Percentiles rank a stretch among this genome's conserved stretches.
Evolutionary conservation across 805 yeast species (phyloP).

Genomic region (Yarrowia porcina): DNA sequence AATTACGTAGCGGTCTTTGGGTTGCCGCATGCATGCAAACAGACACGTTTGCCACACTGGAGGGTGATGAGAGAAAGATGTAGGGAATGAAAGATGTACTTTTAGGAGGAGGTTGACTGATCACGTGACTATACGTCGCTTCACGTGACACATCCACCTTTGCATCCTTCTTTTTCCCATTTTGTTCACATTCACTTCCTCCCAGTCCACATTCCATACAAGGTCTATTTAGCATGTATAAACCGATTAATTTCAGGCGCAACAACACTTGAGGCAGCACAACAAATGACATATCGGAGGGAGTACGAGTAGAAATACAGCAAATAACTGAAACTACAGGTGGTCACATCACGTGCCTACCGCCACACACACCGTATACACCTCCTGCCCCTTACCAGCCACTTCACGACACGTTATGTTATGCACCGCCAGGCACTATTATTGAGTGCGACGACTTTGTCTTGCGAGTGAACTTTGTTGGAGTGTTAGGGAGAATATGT

Average conservation of each 20-base stretch:
- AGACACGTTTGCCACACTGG: neutral
- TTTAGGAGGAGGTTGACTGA: too few species aligned
- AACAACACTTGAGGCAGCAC: neutral
- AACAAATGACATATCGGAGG: too few species aligned
- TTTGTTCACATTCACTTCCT: too few species aligned
- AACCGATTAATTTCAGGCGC: neutral
- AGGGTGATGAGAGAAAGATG: neutral
- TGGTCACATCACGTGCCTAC: too few species aligned
- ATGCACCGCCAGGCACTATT: conserved; percentile 4
- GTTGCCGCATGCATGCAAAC: conserved; percentile 7
- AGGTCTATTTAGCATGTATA: conserved; percentile 16
- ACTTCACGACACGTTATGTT: neutral
- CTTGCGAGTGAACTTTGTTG: too few species aligned
- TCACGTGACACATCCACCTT: neutral
- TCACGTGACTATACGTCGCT: too few species aligned
- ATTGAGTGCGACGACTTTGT: neutral
- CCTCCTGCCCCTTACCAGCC: neutral
- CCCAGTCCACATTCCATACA: conserved; percentile 16
- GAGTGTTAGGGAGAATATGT: too few species aligned
- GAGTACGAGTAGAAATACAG: too few species aligned
- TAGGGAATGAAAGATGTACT: too few species aligned
- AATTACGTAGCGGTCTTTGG: neutral
- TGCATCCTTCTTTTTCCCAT: neutral
- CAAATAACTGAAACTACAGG: too few species aligned
- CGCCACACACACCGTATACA: neutral